These are phyloP conservation scores for Backusella psychrophila DNA, from an alignment of 192 early-diverging fungal genomes.

Conservation along the genomic window DNA sequence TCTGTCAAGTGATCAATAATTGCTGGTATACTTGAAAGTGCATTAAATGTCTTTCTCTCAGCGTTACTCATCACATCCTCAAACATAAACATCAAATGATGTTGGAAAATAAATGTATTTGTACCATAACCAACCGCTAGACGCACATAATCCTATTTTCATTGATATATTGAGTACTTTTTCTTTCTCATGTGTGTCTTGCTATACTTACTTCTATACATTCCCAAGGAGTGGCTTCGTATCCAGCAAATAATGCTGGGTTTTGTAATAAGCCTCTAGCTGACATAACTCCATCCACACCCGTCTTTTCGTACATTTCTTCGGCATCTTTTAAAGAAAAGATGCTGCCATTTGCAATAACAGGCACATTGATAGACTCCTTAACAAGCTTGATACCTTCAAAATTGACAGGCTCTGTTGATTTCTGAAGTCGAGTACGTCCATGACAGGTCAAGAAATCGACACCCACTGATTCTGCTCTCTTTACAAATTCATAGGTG, in stretches of 20 bases:
- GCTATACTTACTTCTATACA: conserved; percentile 56
- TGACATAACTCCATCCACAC: conserved; percentile 89
- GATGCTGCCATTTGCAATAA: conserved; percentile 88
- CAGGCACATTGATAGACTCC: conserved; percentile 74
- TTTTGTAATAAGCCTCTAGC: conserved; percentile 90
- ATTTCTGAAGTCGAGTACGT: conserved; percentile 77
- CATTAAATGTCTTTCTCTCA: conserved; percentile 89
- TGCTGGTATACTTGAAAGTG: conserved; percentile 69
- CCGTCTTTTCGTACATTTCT: conserved; percentile 68
- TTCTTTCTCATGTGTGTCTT: background rate
- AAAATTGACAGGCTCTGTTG: conserved; percentile 76
- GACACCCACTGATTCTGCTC: conserved; percentile 82
- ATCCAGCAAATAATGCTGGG: conserved; percentile 90
- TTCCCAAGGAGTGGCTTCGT: conserved; percentile 73
- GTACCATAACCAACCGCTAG: conserved; percentile 77
- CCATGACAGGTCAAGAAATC: conserved; percentile 93
- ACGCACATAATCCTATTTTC: conserved; percentile 55
- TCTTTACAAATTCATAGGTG: conserved; percentile 83
- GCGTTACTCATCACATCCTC: conserved; percentile 78
- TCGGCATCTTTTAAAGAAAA: conserved; percentile 77
- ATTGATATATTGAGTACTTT: background rate
- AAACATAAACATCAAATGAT: conserved; percentile 96
- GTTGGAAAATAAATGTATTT: conserved; percentile 84
- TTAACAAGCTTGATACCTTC: conserved; percentile 84
- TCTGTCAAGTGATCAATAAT: conserved; percentile 78